Percentiles rank a stretch among this genome's conserved stretches.
phyloP scores from a whole-genome alignment of 371 early-diverging fungal species.

The Mucor racemosus region DNA sequence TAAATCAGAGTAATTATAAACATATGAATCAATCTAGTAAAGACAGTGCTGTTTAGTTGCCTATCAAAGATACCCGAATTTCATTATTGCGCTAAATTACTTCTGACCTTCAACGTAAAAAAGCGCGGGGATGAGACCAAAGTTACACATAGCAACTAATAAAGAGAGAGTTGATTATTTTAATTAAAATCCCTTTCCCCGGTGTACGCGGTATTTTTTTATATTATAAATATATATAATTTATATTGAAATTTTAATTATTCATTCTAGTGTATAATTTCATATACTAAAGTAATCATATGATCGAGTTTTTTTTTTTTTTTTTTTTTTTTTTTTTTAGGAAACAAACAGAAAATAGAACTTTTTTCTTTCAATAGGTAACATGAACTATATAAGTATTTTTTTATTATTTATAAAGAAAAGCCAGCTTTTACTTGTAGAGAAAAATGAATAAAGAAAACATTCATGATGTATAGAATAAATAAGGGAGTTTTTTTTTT shows the following conservation, averaged over 20 bases:
- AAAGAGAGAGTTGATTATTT: not conserved
- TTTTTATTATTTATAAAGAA: conserved; percentile 9
- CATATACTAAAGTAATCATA: conserved; percentile 1
- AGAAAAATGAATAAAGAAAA: not conserved
- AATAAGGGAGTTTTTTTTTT: not conserved
- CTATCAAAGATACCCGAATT: not conserved
- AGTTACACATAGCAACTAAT: not conserved
- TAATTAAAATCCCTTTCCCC: conserved; percentile 12
- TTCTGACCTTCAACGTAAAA: not conserved
- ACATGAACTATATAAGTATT: not conserved
- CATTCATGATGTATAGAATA: not conserved
- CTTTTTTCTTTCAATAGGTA: not conserved
- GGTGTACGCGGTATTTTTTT: conserved; percentile 7
- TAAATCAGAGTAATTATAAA: not conserved
- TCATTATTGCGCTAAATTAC: not conserved
- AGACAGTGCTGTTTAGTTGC: not conserved
- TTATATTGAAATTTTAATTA: not conserved
- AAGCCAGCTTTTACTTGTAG: conserved; percentile 14
- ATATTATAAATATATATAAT: not conserved
- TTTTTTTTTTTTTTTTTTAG: too few species aligned
- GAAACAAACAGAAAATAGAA: conserved; percentile 23
- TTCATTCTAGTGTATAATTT: not conserved
- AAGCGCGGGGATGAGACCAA: conserved; percentile 4
- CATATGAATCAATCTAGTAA: not conserved
- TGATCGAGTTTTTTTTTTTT: not conserved